Conservation (phyloP, 371 early-diverging fungal species). For the Mucor velutinosus region DNA sequence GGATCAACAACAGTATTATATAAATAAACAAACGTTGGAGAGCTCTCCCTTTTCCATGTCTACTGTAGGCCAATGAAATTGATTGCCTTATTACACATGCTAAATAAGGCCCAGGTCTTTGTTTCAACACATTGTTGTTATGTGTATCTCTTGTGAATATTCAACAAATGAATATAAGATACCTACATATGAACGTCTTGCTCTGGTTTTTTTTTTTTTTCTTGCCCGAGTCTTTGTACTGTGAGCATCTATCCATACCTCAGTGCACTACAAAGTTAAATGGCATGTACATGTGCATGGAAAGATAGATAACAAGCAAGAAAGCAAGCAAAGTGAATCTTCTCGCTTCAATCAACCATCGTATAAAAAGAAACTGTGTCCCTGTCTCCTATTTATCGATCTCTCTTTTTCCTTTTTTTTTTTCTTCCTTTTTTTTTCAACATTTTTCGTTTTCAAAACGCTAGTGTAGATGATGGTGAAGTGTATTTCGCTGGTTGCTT, state of each 20-base stretch:
- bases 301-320: too few species aligned
- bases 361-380: not conserved
- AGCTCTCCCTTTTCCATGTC: not conserved
- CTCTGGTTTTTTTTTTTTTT: too few species aligned
- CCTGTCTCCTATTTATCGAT: not conserved
- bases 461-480: not conserved
- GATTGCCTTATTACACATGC: not conserved
- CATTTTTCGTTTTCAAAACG: not conserved
- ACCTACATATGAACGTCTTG: not conserved
- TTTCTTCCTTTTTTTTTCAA: conserved; percentile 4
- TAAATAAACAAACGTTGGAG: conserved; percentile 1
- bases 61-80: not conserved
- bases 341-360: not conserved
- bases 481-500: not conserved
- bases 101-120: not conserved
- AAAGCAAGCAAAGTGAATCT: not conserved
- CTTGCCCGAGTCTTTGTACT: too few species aligned
- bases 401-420: not conserved
- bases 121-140: not conserved
- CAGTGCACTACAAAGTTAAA: too few species aligned
- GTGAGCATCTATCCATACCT: too few species aligned
- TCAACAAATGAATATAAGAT: not conserved
- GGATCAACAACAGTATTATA: not conserved
- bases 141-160: not conserved
- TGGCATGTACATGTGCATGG: too few species aligned